phyloP scores from a whole-genome alignment of 805 yeast genomes.

The Nakazawaea wickerhamii region DNA sequence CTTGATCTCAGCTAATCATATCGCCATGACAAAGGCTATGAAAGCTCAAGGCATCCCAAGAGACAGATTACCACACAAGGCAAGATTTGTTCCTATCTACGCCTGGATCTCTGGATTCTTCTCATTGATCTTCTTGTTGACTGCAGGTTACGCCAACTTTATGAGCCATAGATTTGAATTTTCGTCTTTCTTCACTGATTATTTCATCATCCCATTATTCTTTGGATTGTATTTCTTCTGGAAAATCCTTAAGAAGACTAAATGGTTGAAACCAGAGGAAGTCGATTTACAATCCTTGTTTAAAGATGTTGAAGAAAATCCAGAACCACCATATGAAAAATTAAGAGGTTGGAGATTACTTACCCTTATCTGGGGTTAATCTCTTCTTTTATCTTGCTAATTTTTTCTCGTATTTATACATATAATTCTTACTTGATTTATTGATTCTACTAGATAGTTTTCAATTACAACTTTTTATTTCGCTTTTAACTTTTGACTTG shows the following conservation, averaged over 20 bases:
- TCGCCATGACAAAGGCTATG: conserved; percentile 26
- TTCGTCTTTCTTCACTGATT: conserved; percentile 21
- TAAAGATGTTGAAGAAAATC: conserved; percentile 31
- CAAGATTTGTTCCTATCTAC: conserved; percentile 22
- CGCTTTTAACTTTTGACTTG: neutral
- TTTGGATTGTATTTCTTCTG: conserved; percentile 26
- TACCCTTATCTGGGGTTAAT: conserved; percentile 15
- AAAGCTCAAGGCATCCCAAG: conserved; percentile 34
- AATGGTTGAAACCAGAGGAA: conserved; percentile 29
- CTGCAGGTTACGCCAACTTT: conserved; percentile 32
- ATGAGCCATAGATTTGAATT: conserved; percentile 26
- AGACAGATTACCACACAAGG: conserved; percentile 28
- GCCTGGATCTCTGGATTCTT: conserved; percentile 29
- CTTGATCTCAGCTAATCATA: conserved; percentile 17
- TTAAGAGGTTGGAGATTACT: conserved; percentile 16
- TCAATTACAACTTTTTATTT: neutral
- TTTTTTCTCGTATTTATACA: no score
- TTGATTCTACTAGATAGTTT: neutral
- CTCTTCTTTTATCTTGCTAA: neutral
- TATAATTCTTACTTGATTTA: no score
- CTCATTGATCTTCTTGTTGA: conserved; percentile 25
- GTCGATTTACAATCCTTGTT: conserved; percentile 34
- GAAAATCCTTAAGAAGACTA: conserved; percentile 29
- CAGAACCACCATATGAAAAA: conserved; percentile 21
- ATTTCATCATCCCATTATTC: conserved; percentile 22